phyloP scores from a whole-genome alignment of 73 alveolate genomes.

The Stentor coeruleus region DNA sequence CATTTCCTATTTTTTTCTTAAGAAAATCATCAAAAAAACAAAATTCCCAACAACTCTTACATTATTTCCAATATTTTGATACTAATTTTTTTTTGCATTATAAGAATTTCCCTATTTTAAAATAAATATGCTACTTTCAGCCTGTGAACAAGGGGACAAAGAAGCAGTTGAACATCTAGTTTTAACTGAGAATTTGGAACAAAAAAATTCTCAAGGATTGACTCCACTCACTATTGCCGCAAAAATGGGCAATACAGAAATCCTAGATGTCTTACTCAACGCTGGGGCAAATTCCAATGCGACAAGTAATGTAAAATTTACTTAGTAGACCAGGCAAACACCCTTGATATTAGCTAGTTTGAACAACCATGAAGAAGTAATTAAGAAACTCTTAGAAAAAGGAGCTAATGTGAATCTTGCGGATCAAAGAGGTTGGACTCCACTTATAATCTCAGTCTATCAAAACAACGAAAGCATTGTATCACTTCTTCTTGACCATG shows the following conservation, averaged over 20 bases:
- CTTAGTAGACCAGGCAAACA: slow-evolving; percentile 39
- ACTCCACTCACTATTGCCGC: slow-evolving; percentile 43
- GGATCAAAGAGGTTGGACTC: slow-evolving; percentile 62
- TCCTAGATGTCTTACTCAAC: slow-evolving; percentile 27
- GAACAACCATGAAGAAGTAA: slow-evolving; percentile 32
- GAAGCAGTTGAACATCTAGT: slow-evolving; percentile 20
- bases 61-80: no score
- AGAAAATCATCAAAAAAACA: no score
- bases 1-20: no score
- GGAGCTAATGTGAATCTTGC: slow-evolving; percentile 42
- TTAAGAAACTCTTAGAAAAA: slow-evolving; percentile 19
- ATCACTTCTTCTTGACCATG: neutral
- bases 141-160: slow-evolving; percentile 33
- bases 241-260: slow-evolving; percentile 20
- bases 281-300: slow-evolving; percentile 51
- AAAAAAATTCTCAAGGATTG: slow-evolving; percentile 41
- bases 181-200: slow-evolving; percentile 3
- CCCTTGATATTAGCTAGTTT: slow-evolving; percentile 44
- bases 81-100: no score
- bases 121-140: neutral
- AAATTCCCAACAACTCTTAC: no score
- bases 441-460: slow-evolving; percentile 36
- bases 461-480: slow-evolving; percentile 5
- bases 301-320: slow-evolving; percentile 30
- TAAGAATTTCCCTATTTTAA: no score